Evolutionary conservation across 2,329 filamentous ascomycete genomes (phyloP).

Genomic region (Rhynchosporium graminicola): DNA sequence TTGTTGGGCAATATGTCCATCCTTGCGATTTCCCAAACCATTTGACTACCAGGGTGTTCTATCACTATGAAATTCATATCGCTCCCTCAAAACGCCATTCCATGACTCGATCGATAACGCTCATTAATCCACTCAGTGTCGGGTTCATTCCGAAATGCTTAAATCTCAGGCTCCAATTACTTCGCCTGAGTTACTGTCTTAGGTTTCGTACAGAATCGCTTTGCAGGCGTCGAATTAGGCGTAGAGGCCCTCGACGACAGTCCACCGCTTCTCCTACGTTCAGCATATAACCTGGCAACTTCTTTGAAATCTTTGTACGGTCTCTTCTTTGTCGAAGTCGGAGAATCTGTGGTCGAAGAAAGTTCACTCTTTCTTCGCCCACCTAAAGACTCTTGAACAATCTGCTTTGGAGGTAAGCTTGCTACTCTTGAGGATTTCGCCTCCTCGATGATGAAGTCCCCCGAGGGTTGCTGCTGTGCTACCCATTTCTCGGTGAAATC

Average conservation of each 20-base stretch:
- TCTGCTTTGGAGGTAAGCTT: neutral
- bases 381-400: neutral
- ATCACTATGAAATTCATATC: neutral
- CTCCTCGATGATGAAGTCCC: neutral
- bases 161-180: slow-evolving; percentile 24
- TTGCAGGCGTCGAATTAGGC: slow-evolving; percentile 19
- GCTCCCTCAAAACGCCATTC: slow-evolving; percentile 2
- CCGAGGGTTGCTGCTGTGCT: neutral
- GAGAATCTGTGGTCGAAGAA: slow-evolving; percentile 2
- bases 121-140: neutral
- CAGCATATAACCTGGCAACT: neutral
- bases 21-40: neutral
- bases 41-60: neutral
- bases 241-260: slow-evolving; percentile 18
- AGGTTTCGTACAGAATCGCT: slow-evolving; percentile 21
- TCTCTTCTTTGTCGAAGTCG: neutral
- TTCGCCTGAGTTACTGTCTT: neutral
- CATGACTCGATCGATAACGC: neutral
- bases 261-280: slow-evolving; percentile 11
- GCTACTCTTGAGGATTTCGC: neutral
- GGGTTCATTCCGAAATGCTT: slow-evolving; percentile 6
- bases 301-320: neutral
- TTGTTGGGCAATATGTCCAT: too few species aligned
- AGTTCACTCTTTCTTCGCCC: neutral
- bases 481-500: slow-evolving; percentile 12